phyloP scores from a whole-genome alignment of 345 rosid species.

The Arabidopsis suecica region DNA sequence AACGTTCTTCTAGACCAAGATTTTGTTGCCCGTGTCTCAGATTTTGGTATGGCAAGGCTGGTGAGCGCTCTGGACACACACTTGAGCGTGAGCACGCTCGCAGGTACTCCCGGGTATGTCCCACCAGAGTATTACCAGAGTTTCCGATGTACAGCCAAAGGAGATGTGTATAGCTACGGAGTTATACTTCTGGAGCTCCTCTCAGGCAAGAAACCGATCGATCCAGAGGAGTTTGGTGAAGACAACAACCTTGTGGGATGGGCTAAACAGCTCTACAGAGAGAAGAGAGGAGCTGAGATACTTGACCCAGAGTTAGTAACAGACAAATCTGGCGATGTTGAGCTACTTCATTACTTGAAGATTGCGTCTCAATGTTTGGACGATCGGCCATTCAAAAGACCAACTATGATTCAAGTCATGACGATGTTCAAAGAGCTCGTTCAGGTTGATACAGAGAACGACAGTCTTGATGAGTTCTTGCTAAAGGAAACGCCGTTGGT shows the following conservation, averaged over 20 bases:
- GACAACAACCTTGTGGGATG: conserved; percentile 98
- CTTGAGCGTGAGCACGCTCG: conserved; percentile 90
- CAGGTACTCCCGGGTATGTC: conserved; percentile 95
- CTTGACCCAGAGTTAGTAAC: conserved; percentile 72
- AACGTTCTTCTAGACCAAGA: conserved; percentile 89
- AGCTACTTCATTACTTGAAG: conserved; percentile 71
- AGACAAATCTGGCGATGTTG: conserved; percentile 69
- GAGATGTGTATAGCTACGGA: conserved; percentile 94
- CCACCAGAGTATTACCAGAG: conserved; percentile 98
- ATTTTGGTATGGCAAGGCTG: conserved; percentile 97
- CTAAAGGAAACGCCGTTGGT: conserved; percentile 43
- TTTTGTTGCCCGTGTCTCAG: conserved; percentile 83
- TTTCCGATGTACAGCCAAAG: conserved; percentile 79
- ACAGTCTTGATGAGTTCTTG: conserved; percentile 44
- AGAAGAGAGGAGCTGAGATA: conserved; percentile 63
- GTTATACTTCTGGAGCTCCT: conserved; percentile 89
- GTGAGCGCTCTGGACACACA: conserved; percentile 91
- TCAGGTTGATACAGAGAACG: conserved; percentile 71
- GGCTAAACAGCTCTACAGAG: conserved; percentile 85
- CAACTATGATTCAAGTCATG: conserved; percentile 87
- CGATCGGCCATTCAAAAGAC: conserved; percentile 70
- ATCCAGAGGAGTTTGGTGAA: conserved; percentile 81
- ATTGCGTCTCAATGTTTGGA: conserved; percentile 83
- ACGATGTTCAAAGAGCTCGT: conserved; percentile 69
- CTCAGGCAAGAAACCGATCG: conserved; percentile 87